A percentile compares a stretch with the other conserved stretches of the same genome.
These are phyloP conservation scores for Tieghemiomyces parasiticus DNA, from an alignment of 192 early-diverging fungal species.

Conservation along the genomic window DNA sequence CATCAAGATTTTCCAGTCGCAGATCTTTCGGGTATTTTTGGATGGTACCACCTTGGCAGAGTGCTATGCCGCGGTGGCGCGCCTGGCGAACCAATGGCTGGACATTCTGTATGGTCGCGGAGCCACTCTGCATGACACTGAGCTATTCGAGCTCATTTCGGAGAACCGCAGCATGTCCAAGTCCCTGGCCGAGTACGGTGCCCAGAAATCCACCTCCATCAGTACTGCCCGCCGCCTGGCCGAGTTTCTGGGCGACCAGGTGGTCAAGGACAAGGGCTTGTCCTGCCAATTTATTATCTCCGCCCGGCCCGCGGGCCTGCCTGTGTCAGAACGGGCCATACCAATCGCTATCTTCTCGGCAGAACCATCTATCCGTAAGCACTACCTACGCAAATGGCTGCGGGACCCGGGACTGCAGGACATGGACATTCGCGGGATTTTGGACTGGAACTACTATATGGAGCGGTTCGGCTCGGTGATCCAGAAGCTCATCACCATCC, in stretches of 20 bases:
- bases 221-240: constrained; percentile 87
- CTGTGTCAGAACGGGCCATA: constrained; percentile 88
- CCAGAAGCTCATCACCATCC: constrained; percentile 96
- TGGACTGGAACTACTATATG: constrained; percentile 96
- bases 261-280: constrained; percentile 95
- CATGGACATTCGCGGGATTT: constrained; percentile 78
- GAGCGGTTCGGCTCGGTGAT: constrained; percentile 92
- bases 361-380: constrained; percentile 51
- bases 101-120: constrained; percentile 84
- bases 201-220: constrained; percentile 88
- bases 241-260: constrained; percentile 93
- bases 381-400: constrained; percentile 88
- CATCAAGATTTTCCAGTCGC: constrained; percentile 95
- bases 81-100: constrained; percentile 87
- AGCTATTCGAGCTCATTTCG: constrained; percentile 91
- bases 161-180: constrained; percentile 97
- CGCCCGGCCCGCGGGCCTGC: constrained; percentile 56
- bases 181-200: constrained; percentile 81
- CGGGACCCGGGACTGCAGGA: constrained; percentile 54
- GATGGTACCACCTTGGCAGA: constrained; percentile 69
- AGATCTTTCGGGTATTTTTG: constrained; percentile 87
- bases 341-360: constrained; percentile 91
- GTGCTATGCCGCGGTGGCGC: constrained; percentile 81
- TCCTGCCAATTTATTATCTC: constrained; percentile 94
- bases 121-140: constrained; percentile 59